Conservation (phyloP, 345 rosid species). For the Moricandia arvensis region DNA sequence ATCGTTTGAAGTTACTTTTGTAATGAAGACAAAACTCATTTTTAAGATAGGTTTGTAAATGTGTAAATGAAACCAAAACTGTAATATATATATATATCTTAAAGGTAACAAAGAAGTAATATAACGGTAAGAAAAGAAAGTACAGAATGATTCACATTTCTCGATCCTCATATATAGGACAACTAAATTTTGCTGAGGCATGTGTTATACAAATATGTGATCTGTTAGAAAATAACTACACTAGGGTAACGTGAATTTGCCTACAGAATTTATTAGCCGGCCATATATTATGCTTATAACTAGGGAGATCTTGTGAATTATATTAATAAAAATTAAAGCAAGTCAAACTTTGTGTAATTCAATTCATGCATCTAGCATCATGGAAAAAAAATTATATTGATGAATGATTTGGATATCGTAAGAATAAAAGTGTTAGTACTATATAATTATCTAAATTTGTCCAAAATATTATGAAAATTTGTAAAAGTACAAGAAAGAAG, state of each 20-base stretch:
- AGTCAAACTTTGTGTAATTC: neutral
- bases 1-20: constrained; percentile 21
- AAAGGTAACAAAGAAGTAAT: neutral
- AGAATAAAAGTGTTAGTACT: too few species aligned
- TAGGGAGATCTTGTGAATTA: neutral
- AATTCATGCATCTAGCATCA: too few species aligned
- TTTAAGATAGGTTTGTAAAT: neutral
- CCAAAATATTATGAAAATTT: too few species aligned
- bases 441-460: too few species aligned
- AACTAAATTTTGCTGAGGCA: neutral
- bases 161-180: constrained; percentile 16
- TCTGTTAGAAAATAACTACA: constrained; percentile 4
- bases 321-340: neutral
- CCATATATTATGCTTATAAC: neutral
- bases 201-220: constrained; percentile 3
- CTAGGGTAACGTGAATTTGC: constrained; percentile 10
- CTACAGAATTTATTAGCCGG: neutral
- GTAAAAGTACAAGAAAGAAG: too few species aligned
- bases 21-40: neutral
- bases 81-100: neutral
- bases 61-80: neutral
- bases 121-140: neutral
- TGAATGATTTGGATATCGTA: too few species aligned
- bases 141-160: constrained; percentile 25
- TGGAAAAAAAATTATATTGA: too few species aligned